Base-by-base conservation (phyloP, 2,329 filamentous ascomycete genomes). In the Arachnomyces sp. region DNA sequence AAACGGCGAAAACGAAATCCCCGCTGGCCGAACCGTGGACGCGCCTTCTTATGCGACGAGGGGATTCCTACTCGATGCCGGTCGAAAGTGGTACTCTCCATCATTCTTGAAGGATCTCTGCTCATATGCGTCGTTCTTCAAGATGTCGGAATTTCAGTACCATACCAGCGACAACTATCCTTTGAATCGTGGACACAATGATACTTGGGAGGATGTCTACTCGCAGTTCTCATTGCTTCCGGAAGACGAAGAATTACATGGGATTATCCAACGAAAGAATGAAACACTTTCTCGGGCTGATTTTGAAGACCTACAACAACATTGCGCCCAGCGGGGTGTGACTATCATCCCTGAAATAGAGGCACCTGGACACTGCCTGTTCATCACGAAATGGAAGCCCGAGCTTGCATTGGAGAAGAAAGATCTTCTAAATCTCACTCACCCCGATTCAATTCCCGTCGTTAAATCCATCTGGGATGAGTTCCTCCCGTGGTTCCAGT, bases 291-390 rank as follows among this genome's bases (percentile, higher is more conserved):
- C 68, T 0, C 60, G 63, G 5, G 54, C 58, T 0, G 65, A 74
- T 4, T 77, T 76, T 44, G 70, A 74, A 14, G 57, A 66, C 1
- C 65, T 80, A 5, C 73, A 79, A 47, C 49, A 54, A 0, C 59
- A 65, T 31, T 79, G 76, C 45, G 74, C 68, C 0, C 56, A 64
- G 1, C 65, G 74, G 3, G 76, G 76, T 3, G 69, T 80, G 1
- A 77, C 75, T 0, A 59, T 80, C 1, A 63, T 79, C 3, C 75
- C 76, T 0, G 76, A 79, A 52, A 76, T 79, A 16, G 76, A 80
- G 51, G 66, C 73, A 0, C 76, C 76, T 0, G 76, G 75, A 0
- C 76, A 80, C 44, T 68, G 71, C 1, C 56, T 79, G 1, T 67
- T 68, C 4, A 67, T 79, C 16, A 71, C 71, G 0, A 74, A 79